Evolutionary conservation across 345 rosid species (phyloP).

Genomic region (Citropsis articulata): DNA sequence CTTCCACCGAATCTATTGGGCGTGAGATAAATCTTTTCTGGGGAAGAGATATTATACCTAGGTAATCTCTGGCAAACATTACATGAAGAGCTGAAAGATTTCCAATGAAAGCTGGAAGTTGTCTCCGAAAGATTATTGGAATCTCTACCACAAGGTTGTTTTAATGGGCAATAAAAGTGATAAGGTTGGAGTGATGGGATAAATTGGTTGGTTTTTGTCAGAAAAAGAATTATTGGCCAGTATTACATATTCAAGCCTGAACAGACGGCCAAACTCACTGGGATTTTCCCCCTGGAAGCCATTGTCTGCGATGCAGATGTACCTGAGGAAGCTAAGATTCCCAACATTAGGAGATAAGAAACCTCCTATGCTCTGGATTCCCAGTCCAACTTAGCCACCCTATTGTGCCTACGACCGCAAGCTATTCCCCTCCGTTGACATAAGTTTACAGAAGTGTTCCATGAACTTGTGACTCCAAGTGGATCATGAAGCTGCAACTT

Average conservation of each 20-base stretch:
- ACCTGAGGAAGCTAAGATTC: background rate
- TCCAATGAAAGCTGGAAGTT: slow-evolving; percentile 19
- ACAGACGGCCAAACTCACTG: slow-evolving; percentile 7
- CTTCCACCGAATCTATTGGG: slow-evolving; percentile 10
- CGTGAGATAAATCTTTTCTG: background rate
- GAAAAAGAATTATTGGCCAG: background rate
- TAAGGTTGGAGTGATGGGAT: slow-evolving; percentile 12
- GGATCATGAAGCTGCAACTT: background rate
- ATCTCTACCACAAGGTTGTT: slow-evolving; percentile 3
- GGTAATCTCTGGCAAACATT: background rate
- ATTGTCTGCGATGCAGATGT: background rate
- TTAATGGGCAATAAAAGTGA: accelerated
- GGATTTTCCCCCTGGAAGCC: slow-evolving; percentile 8
- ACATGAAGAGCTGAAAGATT: slow-evolving; percentile 8
- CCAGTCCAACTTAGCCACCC: background rate
- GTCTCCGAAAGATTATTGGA: slow-evolving; percentile 8
- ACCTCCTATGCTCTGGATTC: background rate
- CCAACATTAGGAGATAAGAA: background rate
- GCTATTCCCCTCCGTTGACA: background rate
- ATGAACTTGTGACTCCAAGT: background rate
- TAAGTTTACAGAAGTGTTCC: background rate
- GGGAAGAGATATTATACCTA: slow-evolving; percentile 16
- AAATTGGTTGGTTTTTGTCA: slow-evolving; percentile 13
- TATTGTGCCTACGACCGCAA: background rate
- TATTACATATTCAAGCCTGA: background rate